A percentile compares a stretch with the other conserved stretches of the same genome.
Evolutionary conservation across 2,329 filamentous ascomycete genomes (phyloP).

Genomic region (Phyllosticta citriasiana): DNA sequence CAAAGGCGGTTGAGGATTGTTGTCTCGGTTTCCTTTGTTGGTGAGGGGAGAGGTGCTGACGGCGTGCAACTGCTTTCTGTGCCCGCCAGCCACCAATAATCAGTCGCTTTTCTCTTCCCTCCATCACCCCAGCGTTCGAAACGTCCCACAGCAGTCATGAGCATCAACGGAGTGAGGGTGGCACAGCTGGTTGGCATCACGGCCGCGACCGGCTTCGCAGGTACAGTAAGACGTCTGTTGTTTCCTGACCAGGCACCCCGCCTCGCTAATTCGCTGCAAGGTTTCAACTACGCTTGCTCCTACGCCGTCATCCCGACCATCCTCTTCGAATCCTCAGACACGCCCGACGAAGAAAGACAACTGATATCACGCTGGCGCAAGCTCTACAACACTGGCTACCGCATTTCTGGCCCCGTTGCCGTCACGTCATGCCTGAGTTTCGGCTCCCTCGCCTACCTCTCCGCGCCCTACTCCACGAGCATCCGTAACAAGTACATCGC

Average conservation of each 20-base stretch:
- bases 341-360: background rate
- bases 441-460: slow-evolving; percentile 1
- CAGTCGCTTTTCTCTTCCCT: background rate
- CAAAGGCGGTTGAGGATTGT: background rate
- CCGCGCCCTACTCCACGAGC: background rate
- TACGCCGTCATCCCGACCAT: slow-evolving; percentile 3
- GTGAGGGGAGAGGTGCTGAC: background rate
- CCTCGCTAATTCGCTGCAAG: background rate
- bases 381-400: background rate
- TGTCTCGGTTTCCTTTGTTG: background rate
- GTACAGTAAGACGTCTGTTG: background rate
- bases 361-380: slow-evolving; percentile 3
- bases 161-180: background rate
- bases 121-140: background rate
- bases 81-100: background rate
- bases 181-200: slow-evolving; percentile 7
- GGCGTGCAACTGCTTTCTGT: too few species aligned
- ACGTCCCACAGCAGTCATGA: background rate
- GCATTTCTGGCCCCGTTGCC: background rate
- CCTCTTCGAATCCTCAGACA: background rate
- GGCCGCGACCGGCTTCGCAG: slow-evolving; percentile 1
- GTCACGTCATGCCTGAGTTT: background rate
- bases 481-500: background rate
- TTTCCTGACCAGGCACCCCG: background rate
- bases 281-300: slow-evolving; percentile 1